These are phyloP conservation scores for Fusarium sp. DNA, from an alignment of 2,329 filamentous ascomycete species.

Conservation along the genomic window DNA sequence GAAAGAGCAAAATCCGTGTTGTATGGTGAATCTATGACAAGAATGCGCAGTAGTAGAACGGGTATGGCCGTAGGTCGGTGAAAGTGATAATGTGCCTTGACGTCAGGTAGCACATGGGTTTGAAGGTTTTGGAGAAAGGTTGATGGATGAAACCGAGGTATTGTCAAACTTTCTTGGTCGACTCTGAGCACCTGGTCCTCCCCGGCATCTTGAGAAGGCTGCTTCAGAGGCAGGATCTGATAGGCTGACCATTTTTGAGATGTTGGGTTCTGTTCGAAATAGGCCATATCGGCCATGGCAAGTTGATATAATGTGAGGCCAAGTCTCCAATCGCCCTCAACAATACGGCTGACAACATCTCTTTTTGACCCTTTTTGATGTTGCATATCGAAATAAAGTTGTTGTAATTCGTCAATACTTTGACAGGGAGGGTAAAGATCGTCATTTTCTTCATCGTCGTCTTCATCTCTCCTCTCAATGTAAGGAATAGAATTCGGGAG, in stretches of 20 bases:
- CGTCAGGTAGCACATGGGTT: constrained; percentile 76
- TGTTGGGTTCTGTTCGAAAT: constrained; percentile 72
- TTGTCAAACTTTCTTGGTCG: constrained; percentile 58
- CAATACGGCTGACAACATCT: constrained; percentile 71
- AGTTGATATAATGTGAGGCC: constrained; percentile 74
- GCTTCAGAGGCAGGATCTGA: constrained; percentile 64
- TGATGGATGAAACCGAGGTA: constrained; percentile 81
- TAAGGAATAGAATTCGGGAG: constrained; percentile 61
- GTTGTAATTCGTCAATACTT: constrained; percentile 73
- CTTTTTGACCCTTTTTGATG: constrained; percentile 68
- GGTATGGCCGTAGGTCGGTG: constrained; percentile 76
- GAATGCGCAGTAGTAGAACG: constrained; percentile 79
- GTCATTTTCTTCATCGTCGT: constrained; percentile 66
- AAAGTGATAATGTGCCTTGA: constrained; percentile 86
- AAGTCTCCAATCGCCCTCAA: constrained; percentile 75
- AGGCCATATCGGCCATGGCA: constrained; percentile 74
- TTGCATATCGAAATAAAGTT: constrained; percentile 71
- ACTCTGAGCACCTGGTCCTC: constrained; percentile 55
- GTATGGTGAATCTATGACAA: constrained; percentile 84
- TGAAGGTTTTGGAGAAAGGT: constrained; percentile 83
- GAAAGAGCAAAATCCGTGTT: constrained; percentile 66
- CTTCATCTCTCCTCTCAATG: constrained; percentile 52
- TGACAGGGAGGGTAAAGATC: constrained; percentile 76
- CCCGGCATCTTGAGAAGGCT: constrained; percentile 49
- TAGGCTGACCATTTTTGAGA: constrained; percentile 73